Evolutionary conservation across 176 grass and related monocot genomes (phyloP), one percentile per base, ranked within the genome.

Genomic region (Bothriochloa decipiens): DNA sequence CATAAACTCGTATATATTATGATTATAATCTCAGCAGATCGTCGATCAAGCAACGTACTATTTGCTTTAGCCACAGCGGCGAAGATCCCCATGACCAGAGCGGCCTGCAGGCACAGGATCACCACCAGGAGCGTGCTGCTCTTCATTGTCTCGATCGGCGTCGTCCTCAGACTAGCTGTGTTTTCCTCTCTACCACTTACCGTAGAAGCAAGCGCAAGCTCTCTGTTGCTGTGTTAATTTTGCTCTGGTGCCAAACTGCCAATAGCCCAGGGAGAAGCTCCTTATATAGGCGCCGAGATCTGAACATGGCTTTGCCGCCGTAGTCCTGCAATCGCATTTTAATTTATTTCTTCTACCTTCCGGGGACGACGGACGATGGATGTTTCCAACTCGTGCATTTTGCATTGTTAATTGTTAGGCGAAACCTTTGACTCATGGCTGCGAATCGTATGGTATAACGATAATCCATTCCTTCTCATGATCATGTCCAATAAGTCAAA

Each of bases 51-150:
- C 3, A 50, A 8, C 10, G 10, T 36, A 78, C 83, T 65, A 1
- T 85, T 85, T 78, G 78, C 65, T 78, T 78, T 78, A 4, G 65
- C 83, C 17, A 81, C 70, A 1, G 67, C 86, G 16, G 74, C 41
- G 15, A 88, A 83, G 23, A 83, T 72, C 14, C 74, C 74, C 80
- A 78, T 88, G 42, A 72, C 67, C 42, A 88, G 18, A 52, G 17
- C 53, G 39, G 79, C 65, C 72, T 82, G 74, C 4, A 83, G 41
- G 16, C 28, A 58, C 66, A 83, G 52, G 80, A 83, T 70, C 52
- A 82, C 39, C 37, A 82, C 50, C 37, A 82, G 26, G 9, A 87
- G 27, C 0, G 64, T 77, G 86, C 64, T 82, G 39, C 26, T 62
- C 65, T 82, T 87, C 86, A 82, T 87, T 27, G n/a, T 28, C 28